Evolutionary conservation across 306 rosid species (phyloP), one percentile per base, ranked within the genome.

Genomic region (Vigna hirtella): DNA sequence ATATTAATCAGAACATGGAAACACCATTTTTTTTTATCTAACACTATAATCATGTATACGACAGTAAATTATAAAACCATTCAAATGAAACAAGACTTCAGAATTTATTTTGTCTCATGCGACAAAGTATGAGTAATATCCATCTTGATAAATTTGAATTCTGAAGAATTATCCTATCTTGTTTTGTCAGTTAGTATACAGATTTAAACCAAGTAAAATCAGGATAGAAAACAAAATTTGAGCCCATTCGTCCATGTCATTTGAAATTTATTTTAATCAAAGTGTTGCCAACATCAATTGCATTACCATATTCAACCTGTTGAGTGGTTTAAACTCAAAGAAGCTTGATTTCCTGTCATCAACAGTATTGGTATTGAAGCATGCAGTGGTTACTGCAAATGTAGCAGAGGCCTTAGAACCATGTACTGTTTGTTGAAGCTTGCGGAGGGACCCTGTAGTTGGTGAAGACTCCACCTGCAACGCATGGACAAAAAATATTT

Each of bases 381-480:
- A 84, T 62, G 78, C 82, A 73, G 86, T 77, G 40, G 91, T 79
- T 72, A 87, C 58, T 28, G 91, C 84, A 87, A 86, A 86, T 67
- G 88, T 59, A 70, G 77, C 55, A 79, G 83, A 79, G 75, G 83
- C 51, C 57, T 76, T 70, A 69, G 85, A 79, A 74, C 92, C 81
- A 58, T 77, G 87, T 53, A 84, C 43, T 86, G 86, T 80, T 78
- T 83, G 93, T 78, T 77, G 90, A 82, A 89, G 84, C 86, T 88
- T 90, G 34, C 80, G 55, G 73, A 95, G 65, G 74, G 98, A 87
- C 50, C 99, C 99, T 14, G 99, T 95, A 76, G 99, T 95, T 5
- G 99, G 99, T 18, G 99, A 95, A 79, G 99, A 94, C 77, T 93
- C 98, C 68, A 90, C 97, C 99, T 95, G 91, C 88, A 89, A 77